These are phyloP conservation scores for Thermomucor indicae-seudaticae DNA, from an alignment of 371 early-diverging fungal species.

Conservation along the genomic window DNA sequence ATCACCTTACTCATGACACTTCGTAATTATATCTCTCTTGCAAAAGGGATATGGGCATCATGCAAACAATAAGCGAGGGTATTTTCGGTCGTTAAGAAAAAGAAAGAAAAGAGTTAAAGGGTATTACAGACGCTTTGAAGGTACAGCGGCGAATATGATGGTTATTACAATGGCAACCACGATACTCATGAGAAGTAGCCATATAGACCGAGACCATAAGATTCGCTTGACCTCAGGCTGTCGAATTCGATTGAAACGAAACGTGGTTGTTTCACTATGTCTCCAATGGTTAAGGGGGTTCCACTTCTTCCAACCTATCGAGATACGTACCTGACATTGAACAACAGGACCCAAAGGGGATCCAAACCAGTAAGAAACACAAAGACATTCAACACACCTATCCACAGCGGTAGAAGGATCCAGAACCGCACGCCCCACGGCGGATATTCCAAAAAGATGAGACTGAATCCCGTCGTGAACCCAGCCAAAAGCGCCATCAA, in stretches of 20 bases:
- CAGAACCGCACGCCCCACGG: conserved; percentile 49
- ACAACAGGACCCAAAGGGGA: conserved; percentile 42
- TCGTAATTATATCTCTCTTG: too few relatives aligned
- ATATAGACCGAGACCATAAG: conserved; percentile 34
- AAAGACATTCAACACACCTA: conserved; percentile 37
- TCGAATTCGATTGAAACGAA: conserved; percentile 38
- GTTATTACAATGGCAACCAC: conserved; percentile 29
- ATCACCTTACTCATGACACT: too few relatives aligned
- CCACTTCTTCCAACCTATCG: background rate
- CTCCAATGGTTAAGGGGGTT: background rate
- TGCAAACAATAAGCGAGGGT: too few relatives aligned
- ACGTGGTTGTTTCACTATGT: conserved; percentile 45
- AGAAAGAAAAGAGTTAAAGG: too few relatives aligned
- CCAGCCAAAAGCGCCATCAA: conserved; percentile 51
- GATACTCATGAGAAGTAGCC: conserved; percentile 25
- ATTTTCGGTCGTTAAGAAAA: too few relatives aligned
- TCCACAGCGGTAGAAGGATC: conserved; percentile 41
- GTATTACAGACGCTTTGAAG: conserved; percentile 24
- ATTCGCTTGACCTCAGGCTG: conserved; percentile 39
- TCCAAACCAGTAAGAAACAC: conserved; percentile 40
- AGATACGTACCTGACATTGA: conserved; percentile 35
- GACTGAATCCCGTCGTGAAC: conserved; percentile 44
- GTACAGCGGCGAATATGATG: conserved; percentile 41
- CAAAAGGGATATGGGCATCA: too few relatives aligned
- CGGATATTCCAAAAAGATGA: conserved; percentile 56